These are phyloP conservation scores for Moringa oleifera DNA, from an alignment of 345 rosid species.

Conservation along the genomic window DNA sequence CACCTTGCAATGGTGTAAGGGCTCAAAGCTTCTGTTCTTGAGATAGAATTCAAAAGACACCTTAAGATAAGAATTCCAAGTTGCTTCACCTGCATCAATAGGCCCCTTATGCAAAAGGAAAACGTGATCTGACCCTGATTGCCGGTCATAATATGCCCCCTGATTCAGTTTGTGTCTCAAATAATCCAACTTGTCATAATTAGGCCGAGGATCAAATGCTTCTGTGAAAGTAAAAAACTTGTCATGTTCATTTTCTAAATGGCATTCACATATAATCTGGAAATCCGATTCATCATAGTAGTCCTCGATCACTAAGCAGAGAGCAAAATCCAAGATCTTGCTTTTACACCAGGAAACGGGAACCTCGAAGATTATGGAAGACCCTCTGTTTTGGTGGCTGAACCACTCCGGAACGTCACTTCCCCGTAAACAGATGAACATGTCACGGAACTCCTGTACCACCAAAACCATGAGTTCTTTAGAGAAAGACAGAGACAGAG, in stretches of 20 bases:
- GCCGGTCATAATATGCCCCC: no score
- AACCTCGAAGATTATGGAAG: background rate
- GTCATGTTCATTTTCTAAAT: background rate
- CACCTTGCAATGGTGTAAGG: background rate
- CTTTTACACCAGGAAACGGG: background rate
- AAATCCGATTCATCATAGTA: background rate
- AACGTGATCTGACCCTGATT: no score
- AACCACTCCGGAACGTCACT: slow-evolving; percentile 16
- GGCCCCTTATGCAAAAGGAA: no score
- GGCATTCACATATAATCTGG: background rate
- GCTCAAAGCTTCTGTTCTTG: no score
- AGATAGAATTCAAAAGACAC: no score
- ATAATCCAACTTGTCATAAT: no score
- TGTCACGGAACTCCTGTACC: background rate
- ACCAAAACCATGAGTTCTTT: background rate
- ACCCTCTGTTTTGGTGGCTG: background rate
- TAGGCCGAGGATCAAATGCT: no score
- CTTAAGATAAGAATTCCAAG: no score
- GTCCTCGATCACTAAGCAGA: slow-evolving; percentile 1
- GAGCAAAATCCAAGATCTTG: background rate
- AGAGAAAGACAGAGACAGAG: background rate
- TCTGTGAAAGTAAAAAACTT: no score
- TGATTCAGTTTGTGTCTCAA: no score
- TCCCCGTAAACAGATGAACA: slow-evolving; percentile 7
- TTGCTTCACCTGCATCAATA: no score